These are phyloP conservation scores for Naematelia aurantialba DNA, from an alignment of 768 basidiomycete genomes.

Conservation along the genomic window DNA sequence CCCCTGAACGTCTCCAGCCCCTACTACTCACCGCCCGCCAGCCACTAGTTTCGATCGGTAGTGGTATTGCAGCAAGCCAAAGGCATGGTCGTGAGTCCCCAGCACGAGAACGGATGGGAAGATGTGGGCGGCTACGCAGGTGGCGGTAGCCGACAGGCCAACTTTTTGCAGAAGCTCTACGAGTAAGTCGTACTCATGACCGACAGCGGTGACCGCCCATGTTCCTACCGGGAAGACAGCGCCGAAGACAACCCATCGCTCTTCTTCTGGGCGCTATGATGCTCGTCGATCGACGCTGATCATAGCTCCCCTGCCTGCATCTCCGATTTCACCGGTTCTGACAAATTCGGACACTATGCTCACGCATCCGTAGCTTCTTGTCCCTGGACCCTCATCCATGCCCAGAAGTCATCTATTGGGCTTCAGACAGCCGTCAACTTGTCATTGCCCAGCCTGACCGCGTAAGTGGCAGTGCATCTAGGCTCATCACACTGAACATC, in stretches of 20 bases:
- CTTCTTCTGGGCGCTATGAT: background rate
- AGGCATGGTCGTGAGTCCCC: background rate
- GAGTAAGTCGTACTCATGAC: conserved; percentile 42
- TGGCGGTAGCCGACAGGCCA: conserved; percentile 25
- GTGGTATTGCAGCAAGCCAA: no score
- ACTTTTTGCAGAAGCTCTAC: conserved; percentile 49
- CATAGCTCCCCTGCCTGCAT: no score
- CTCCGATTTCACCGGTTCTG: no score
- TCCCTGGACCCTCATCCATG: conserved; percentile 40
- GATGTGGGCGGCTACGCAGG: background rate
- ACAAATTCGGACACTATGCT: no score
- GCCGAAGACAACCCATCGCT: background rate
- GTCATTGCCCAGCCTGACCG: conserved; percentile 46
- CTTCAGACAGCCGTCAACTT: conserved; percentile 42
- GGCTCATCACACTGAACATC: background rate
- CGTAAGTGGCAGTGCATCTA: conserved; percentile 16
- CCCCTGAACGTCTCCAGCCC: no score
- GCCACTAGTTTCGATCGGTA: background rate
- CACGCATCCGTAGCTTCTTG: conserved; percentile 30
- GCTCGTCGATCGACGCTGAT: no score
- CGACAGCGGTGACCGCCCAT: no score
- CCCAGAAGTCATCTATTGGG: conserved; percentile 49
- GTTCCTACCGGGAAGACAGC: background rate
- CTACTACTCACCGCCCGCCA: no score
- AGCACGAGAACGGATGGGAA: background rate